Conservation (phyloP, 148 eudicot species). For the Cornus kousa region DNA sequence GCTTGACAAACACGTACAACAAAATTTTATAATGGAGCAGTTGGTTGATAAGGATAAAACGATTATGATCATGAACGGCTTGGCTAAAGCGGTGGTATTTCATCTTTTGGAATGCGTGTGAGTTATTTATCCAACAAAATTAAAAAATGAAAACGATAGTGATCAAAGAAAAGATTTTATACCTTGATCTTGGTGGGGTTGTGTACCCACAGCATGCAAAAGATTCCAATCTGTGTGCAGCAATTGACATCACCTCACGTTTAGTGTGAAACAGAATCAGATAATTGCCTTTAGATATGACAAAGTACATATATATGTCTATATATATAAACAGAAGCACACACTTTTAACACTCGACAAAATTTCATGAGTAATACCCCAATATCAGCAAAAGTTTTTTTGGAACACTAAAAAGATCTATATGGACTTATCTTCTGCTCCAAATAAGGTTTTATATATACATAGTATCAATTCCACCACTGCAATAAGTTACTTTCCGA, state of each 20-base stretch:
- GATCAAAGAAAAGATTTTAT: background rate
- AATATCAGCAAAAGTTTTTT: background rate
- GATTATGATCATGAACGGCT: too few species aligned
- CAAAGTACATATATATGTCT: background rate
- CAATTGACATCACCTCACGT: slow-evolving; percentile 7
- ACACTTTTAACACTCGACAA: background rate
- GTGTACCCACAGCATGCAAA: background rate
- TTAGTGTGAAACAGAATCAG: slow-evolving; percentile 1
- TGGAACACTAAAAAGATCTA: too few species aligned
- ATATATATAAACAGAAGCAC: background rate
- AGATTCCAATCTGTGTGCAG: background rate
- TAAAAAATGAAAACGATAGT: background rate
- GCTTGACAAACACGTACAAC: too few species aligned
- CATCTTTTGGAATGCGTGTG: too few species aligned
- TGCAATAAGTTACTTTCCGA: too few species aligned
- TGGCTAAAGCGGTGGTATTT: too few species aligned
- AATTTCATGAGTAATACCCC: slow-evolving; percentile 1
- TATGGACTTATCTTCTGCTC: too few species aligned
- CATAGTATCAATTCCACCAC: too few species aligned
- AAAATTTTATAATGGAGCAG: too few species aligned
- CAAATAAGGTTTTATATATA: too few species aligned
- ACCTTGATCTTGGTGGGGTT: background rate
- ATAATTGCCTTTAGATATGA: background rate
- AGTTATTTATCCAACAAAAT: too few species aligned
- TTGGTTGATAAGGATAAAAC: too few species aligned